Conservation (phyloP, 768 basidiomycete genomes). For the Rhizopogon roseolus region DNA sequence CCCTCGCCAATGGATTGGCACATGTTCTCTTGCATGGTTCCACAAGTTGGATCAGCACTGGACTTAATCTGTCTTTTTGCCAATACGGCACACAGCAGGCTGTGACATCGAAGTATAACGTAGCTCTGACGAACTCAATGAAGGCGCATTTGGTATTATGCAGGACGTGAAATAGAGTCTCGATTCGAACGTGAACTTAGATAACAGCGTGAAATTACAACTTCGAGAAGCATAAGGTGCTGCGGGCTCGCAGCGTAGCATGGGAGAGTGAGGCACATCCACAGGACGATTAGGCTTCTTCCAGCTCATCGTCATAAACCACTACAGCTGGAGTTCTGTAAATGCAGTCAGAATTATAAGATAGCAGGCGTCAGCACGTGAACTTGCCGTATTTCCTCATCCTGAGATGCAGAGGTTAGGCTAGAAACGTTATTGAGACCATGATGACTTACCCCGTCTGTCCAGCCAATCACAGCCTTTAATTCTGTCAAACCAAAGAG, state of each 20-base stretch:
- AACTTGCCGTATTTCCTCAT: constrained; percentile 30
- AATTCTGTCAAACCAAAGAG: constrained; percentile 51
- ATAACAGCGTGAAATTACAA: constrained; percentile 1
- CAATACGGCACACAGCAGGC: neutral
- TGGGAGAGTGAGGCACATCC: neutral
- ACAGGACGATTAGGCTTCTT: neutral
- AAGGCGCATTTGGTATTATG: neutral
- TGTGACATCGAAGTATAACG: neutral
- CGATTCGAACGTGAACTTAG: neutral
- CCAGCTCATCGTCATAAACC: constrained; percentile 22
- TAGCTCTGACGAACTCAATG: neutral
- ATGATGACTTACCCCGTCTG: constrained; percentile 36
- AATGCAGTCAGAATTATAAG: neutral
- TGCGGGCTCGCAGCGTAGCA: neutral
- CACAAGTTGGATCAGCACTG: neutral
- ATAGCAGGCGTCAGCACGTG: neutral
- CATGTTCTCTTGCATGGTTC: neutral
- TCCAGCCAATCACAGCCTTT: constrained; percentile 48
- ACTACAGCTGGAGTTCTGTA: constrained; percentile 23
- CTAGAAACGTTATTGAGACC: neutral
- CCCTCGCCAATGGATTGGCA: neutral
- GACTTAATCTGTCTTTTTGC: neutral
- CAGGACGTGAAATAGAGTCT: neutral
- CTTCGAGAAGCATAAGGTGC: neutral
- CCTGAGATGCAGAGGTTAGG: constrained; percentile 18